A percentile compares a stretch with the other conserved stretches of the same genome.
Conservation (phyloP, 1,284 basidiomycete species). For the Psilocybe mexicana region DNA sequence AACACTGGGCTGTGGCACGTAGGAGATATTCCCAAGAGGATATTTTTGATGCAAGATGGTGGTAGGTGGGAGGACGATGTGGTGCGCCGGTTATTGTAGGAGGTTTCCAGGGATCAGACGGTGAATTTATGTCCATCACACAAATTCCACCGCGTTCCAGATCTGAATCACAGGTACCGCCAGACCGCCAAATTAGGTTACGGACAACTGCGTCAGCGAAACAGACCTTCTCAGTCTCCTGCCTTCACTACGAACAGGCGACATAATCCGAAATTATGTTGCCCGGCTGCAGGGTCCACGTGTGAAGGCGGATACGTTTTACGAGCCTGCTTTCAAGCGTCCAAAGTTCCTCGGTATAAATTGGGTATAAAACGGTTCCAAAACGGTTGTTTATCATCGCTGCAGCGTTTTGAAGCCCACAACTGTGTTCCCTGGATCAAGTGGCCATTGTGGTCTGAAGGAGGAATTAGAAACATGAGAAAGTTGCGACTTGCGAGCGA, state of each 20-base stretch:
- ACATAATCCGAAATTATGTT: background rate
- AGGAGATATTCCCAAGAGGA: conserved; percentile 14
- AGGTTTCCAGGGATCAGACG: conserved; percentile 16
- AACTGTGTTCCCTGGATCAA: background rate
- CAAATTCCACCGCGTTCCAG: conserved; percentile 8
- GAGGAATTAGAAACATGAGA: background rate
- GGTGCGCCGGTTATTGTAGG: conserved; percentile 9
- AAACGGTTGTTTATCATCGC: background rate
- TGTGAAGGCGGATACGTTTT: background rate
- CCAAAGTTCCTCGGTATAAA: background rate
- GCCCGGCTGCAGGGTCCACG: background rate
- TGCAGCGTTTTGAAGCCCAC: background rate
- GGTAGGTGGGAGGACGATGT: background rate
- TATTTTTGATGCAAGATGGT: background rate
- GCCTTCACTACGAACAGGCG: background rate
- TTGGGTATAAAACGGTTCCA: too few relatives aligned
- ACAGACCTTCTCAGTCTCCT: background rate
- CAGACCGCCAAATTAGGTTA: conserved; percentile 1
- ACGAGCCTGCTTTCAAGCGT: background rate
- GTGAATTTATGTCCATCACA: conserved; percentile 10
- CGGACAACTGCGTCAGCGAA: background rate
- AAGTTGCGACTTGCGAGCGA: background rate
- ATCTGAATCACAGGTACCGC: conserved; percentile 19
- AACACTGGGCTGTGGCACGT: background rate
- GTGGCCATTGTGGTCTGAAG: background rate